Conservation (phyloP, 2,329 filamentous ascomycete species). For the Sclerotinia subarctica region DNA sequence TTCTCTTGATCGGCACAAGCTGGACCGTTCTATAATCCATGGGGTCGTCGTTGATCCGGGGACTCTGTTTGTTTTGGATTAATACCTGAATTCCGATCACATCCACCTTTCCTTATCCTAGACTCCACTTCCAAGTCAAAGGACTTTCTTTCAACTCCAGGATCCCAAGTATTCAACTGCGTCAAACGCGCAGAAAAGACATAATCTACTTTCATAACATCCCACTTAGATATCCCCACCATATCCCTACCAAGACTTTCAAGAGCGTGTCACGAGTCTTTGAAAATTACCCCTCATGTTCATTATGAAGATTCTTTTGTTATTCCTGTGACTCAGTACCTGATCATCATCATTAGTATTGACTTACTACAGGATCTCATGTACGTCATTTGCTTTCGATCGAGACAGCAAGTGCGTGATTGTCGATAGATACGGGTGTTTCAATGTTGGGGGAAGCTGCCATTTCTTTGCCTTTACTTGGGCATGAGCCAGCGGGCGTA, state of each 20-base stretch:
- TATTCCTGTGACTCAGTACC: slow-evolving; percentile 3
- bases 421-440: background rate
- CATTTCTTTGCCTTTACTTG: background rate
- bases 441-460: background rate
- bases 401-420: background rate
- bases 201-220: background rate
- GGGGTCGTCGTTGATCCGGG: background rate
- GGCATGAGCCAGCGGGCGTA: background rate
- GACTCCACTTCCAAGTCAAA: slow-evolving; percentile 12
- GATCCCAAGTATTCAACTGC: slow-evolving; percentile 10
- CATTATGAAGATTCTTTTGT: background rate
- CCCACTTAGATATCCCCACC: background rate
- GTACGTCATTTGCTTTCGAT: background rate
- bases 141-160: background rate
- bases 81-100: background rate
- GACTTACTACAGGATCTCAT: background rate
- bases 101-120: background rate
- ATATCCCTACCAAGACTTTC: background rate
- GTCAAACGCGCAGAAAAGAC: slow-evolving; percentile 12
- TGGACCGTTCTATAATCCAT: background rate
- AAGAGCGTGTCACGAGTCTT: background rate
- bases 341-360: slow-evolving; percentile 2
- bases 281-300: slow-evolving; percentile 15
- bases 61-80: slow-evolving; percentile 1
- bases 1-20: slow-evolving; percentile 7